Conservation (phyloP, 352 stramenopile genomes). For the Phytophthora cryptogea region DNA sequence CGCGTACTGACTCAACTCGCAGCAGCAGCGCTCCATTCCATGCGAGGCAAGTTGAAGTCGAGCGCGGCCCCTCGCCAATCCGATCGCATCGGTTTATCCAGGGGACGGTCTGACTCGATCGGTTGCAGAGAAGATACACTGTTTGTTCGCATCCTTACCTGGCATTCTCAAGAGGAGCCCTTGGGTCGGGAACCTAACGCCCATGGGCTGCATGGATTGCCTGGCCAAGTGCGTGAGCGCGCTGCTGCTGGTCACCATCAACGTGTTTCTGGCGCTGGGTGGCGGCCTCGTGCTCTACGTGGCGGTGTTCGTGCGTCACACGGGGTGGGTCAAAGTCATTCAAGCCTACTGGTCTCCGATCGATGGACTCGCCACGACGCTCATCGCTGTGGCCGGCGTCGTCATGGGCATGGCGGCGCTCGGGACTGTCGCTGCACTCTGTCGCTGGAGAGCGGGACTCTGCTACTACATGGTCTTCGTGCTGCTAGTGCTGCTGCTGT, state of each 20-base stretch:
- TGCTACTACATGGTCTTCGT: conserved; percentile 61
- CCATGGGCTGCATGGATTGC: conserved; percentile 37
- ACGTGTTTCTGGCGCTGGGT: conserved; percentile 59
- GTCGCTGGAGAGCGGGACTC: conserved; percentile 55
- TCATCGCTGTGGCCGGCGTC: conserved; percentile 52
- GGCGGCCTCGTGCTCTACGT: conserved; percentile 59
- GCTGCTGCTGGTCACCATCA: conserved; percentile 61
- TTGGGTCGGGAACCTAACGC: conserved; percentile 1
- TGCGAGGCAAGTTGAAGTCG: background rate
- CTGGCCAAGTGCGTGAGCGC: conserved; percentile 36
- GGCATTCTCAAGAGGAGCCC: background rate
- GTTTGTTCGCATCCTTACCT: background rate
- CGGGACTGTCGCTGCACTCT: conserved; percentile 55
- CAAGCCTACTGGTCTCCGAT: conserved; percentile 50
- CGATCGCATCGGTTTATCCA: conserved; percentile 15
- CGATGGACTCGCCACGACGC: conserved; percentile 43
- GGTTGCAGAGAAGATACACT: background rate
- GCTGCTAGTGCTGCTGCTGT: conserved; percentile 53
- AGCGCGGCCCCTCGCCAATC: conserved; percentile 1
- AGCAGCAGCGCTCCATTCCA: too few relatives aligned
- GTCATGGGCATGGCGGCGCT: conserved; percentile 60
- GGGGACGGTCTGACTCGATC: conserved; percentile 18
- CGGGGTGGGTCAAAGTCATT: conserved; percentile 59
- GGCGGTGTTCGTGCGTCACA: conserved; percentile 45
- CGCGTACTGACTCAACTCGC: background rate